Conservation (phyloP, 2,329 filamentous ascomycete genomes). For the Clonostachys sp. region DNA sequence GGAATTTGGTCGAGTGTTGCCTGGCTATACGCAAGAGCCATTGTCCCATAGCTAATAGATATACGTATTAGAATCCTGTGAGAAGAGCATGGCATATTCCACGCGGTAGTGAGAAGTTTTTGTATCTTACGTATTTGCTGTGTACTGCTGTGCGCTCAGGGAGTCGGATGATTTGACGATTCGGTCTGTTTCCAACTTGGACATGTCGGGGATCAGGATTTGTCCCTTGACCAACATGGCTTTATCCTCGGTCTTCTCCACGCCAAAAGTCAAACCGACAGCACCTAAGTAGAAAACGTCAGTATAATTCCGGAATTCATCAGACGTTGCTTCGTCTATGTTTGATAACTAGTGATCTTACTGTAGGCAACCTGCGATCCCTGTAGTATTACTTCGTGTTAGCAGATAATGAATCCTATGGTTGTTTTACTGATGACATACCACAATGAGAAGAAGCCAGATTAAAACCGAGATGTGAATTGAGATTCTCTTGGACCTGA, state of each 20-base stretch:
- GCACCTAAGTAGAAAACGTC: no score
- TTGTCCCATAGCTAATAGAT: conserved; percentile 26
- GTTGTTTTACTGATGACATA: conserved; percentile 3
- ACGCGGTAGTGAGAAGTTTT: no score
- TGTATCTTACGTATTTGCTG: conserved; percentile 27
- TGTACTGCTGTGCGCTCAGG: conserved; percentile 29
- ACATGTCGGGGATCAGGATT: conserved; percentile 29
- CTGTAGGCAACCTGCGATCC: background rate
- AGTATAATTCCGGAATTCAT: no score
- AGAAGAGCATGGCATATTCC: no score
- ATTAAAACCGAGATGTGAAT: conserved; percentile 16
- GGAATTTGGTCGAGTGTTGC: conserved; percentile 14
- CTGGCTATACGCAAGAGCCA: conserved; percentile 21
- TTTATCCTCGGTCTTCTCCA: background rate
- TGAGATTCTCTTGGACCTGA: conserved; percentile 13
- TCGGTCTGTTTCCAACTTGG: conserved; percentile 21
- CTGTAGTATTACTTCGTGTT: background rate
- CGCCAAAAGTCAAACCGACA: no score
- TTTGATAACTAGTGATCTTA: no score
- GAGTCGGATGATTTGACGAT: conserved; percentile 14
- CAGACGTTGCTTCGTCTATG: no score
- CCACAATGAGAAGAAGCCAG: conserved; percentile 24
- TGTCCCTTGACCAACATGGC: conserved; percentile 14
- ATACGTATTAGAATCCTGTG: background rate
- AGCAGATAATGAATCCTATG: background rate